phyloP scores from a whole-genome alignment of 2,329 filamentous ascomycete species.

The Didymella keratinophila region DNA sequence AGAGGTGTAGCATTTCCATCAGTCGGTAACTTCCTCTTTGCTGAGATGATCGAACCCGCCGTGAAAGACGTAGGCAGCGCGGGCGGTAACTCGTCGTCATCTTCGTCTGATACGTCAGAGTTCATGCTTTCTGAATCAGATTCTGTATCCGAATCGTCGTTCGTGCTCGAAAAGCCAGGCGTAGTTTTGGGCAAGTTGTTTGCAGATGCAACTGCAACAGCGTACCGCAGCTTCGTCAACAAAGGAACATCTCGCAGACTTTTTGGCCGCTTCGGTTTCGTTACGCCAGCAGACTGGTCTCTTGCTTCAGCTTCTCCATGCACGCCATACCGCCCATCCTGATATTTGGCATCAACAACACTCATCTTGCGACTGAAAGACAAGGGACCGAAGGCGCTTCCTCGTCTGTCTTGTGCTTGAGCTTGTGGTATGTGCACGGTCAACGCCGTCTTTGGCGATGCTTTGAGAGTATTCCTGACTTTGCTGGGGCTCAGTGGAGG shows the following conservation, averaged over 20 bases:
- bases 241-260: constrained; percentile 41
- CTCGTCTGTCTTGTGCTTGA: constrained; percentile 27
- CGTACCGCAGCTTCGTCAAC: constrained; percentile 43
- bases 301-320: constrained; percentile 22
- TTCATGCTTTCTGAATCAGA: constrained; percentile 35
- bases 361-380: constrained; percentile 59
- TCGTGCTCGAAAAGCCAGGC: constrained; percentile 26
- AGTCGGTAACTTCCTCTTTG: constrained; percentile 45
- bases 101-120: constrained; percentile 31
- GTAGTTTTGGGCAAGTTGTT: constrained; percentile 28
- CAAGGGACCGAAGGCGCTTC: constrained; percentile 61
- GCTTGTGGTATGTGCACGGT: constrained; percentile 15
- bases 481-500: constrained; percentile 53
- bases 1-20: constrained; percentile 49
- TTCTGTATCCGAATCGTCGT: constrained; percentile 39
- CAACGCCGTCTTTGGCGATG: constrained; percentile 41
- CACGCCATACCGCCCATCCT: constrained; percentile 55
- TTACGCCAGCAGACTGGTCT: background rate
- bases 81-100: constrained; percentile 30
- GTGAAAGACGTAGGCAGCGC: constrained; percentile 25
- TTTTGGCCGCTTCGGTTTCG: constrained; percentile 21
- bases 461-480: constrained; percentile 58
- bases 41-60: constrained; percentile 29
- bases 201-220: constrained; percentile 37
- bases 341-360: constrained; percentile 63